phyloP scores from a whole-genome alignment of 805 yeast species.

The Metschnikowia gruessii region DNA sequence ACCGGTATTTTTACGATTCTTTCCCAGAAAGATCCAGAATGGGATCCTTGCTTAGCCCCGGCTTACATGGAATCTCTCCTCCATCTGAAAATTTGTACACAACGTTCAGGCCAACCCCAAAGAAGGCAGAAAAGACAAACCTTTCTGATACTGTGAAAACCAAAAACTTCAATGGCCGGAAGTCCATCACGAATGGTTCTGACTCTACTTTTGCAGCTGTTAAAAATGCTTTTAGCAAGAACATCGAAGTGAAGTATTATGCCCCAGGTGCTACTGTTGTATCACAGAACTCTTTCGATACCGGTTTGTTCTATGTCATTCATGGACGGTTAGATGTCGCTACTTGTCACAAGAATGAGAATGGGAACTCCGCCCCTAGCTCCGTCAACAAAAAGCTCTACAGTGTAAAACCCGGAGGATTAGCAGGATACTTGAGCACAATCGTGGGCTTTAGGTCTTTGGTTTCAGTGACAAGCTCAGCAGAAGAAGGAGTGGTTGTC shows the following conservation, averaged over 20 bases:
- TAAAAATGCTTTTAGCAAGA: conserved; percentile 57
- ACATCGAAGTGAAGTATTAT: conserved; percentile 53
- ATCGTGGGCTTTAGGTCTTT: conserved; percentile 77
- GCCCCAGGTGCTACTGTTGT: conserved; percentile 56
- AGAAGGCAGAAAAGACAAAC: conserved; percentile 1
- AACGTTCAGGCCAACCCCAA: conserved; percentile 26
- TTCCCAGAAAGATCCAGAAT: conserved; percentile 16
- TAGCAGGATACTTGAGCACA: conserved; percentile 85
- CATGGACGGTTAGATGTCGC: conserved; percentile 71
- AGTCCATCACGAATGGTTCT: neutral
- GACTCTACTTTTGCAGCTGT: conserved; percentile 46
- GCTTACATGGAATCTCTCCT: conserved; percentile 1
- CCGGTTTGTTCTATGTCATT: conserved; percentile 78
- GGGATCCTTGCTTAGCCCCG: conserved; percentile 5
- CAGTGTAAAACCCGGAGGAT: conserved; percentile 68
- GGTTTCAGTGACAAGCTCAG: conserved; percentile 61
- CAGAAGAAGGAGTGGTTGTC: conserved; percentile 50
- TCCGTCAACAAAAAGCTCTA: conserved; percentile 41
- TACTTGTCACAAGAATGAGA: conserved; percentile 7
- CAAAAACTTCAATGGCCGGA: neutral
- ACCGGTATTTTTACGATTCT: conserved; percentile 21
- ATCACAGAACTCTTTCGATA: conserved; percentile 60
- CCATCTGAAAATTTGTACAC: conserved; percentile 28
- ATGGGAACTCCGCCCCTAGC: neutral
- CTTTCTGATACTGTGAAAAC: conserved; percentile 2